Evolutionary conservation across 2,329 filamentous ascomycete species (phyloP).

Genomic region (Diplodia seriata): DNA sequence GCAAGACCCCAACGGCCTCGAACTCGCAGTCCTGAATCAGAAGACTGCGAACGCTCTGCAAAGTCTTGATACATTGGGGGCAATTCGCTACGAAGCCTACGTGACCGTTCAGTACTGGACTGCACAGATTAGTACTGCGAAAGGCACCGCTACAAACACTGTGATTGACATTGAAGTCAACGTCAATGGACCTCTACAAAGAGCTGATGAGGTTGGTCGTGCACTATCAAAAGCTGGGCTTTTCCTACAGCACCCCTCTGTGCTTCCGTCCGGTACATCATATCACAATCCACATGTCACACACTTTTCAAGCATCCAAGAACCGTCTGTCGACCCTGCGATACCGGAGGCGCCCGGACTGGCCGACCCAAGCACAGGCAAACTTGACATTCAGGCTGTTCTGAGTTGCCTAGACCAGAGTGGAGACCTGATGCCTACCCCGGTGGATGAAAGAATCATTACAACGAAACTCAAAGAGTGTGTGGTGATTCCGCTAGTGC

Average conservation of each 20-base stretch:
- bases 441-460: background rate
- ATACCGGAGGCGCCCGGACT: background rate
- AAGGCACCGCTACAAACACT: background rate
- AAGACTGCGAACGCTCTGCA: background rate
- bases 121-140: background rate
- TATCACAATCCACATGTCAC: slow-evolving; percentile 3
- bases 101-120: background rate
- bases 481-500: rapidly evolving
- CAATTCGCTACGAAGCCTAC: background rate
- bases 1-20: background rate
- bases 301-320: background rate
- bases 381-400: background rate
- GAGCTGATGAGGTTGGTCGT: background rate
- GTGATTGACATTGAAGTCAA: background rate
- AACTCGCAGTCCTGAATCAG: background rate
- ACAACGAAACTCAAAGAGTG: background rate
- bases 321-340: background rate
- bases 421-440: background rate
- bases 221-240: background rate
- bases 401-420: background rate
- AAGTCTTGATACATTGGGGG: background rate
- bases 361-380: background rate
- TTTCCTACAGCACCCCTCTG: background rate
- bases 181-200: background rate
- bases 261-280: background rate